A percentile compares a stretch with the other conserved stretches of the same genome.
These are phyloP conservation scores for Alternaria infectoria DNA, from an alignment of 2,329 filamentous ascomycete genomes.

Conservation along the genomic window DNA sequence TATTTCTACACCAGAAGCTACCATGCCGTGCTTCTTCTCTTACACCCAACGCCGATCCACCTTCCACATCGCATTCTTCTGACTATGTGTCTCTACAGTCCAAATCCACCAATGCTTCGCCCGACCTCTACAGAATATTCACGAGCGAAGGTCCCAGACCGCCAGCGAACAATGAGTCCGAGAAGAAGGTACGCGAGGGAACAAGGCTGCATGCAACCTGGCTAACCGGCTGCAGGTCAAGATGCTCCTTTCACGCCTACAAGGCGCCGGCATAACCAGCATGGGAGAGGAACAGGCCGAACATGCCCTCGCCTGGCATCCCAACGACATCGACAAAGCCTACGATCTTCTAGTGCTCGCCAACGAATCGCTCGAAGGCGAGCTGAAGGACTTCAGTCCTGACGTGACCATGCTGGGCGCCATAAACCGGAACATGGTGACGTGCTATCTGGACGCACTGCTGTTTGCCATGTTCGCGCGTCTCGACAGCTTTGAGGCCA, in stretches of 20 bases:
- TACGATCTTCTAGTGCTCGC: slow-evolving; percentile 78
- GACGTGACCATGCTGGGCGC: slow-evolving; percentile 78
- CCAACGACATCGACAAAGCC: slow-evolving; percentile 74
- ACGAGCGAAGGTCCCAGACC: slow-evolving; percentile 60
- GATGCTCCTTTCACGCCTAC: slow-evolving; percentile 59
- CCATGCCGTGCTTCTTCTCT: slow-evolving; percentile 18
- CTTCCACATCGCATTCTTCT: slow-evolving; percentile 29
- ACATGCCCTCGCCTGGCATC: slow-evolving; percentile 68
- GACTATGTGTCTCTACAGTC: slow-evolving; percentile 37
- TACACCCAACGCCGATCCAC: slow-evolving; percentile 11
- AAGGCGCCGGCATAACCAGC: slow-evolving; percentile 59
- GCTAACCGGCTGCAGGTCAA: slow-evolving; percentile 54
- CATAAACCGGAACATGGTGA: slow-evolving; percentile 82
- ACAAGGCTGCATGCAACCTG: neutral
- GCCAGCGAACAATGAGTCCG: slow-evolving; percentile 63
- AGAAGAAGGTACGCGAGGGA: slow-evolving; percentile 54
- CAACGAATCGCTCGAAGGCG: slow-evolving; percentile 80
- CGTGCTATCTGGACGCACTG: slow-evolving; percentile 92
- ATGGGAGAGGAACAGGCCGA: slow-evolving; percentile 68
- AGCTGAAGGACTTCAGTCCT: slow-evolving; percentile 76
- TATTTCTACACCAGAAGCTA: slow-evolving; percentile 27
- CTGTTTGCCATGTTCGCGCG: slow-evolving; percentile 96
- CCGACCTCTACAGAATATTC: slow-evolving; percentile 69
- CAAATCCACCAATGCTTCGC: slow-evolving; percentile 26
- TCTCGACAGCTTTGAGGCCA: slow-evolving; percentile 88